Evolutionary conservation across 257 asterid species (phyloP), one percentile per base, ranked within the genome.

Genomic region (Scutellaria baicalensis): DNA sequence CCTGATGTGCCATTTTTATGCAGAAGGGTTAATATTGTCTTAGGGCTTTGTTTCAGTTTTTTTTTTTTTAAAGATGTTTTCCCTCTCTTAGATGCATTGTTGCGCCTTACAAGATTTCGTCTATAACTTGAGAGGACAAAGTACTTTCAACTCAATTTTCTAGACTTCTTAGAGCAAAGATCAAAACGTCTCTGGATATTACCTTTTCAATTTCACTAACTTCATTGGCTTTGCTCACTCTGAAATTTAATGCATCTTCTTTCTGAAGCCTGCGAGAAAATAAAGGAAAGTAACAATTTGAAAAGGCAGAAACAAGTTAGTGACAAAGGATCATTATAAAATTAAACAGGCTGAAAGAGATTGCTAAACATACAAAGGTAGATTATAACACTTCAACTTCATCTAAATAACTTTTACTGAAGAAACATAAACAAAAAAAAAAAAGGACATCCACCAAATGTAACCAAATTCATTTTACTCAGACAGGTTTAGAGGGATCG

Each of bases 171-270:
- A 72, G 36, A 40, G 39, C 42, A 62, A 71, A 50, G 12, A 48
- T 67, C 40, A 58, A 42, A 58, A 14, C 36, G 40, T 55, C 51
- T 27, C 21, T 39, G 50, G 23, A 20, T 70, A 73, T 80, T 63
- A 93, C 99, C 99, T 89, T 92, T 82, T 91, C 99, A 47, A 83
- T 78, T 77, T 86, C 96, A 70, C 86, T 66, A 73, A 80, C 87
- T 91, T 93, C 96, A 75, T 79, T 80, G 65, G 84, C 79, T 84
- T 91, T 93, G 70, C 87, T 65, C 71, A 84, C 87, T 51, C 97
- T 92, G 69, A 91, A 93, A 77, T 83, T 83, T 44, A 91, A 69
- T 49, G 97, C 96, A 77, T 93, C 99, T 82, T 91, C 97, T 80
- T 89, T 93, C 80, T 93, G 97, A 65, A 72, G 56, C 84, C 97